Evolutionary conservation across 495 filamentous ascomycete genomes (phyloP).

Genomic region (Tetracladium setigerum): DNA sequence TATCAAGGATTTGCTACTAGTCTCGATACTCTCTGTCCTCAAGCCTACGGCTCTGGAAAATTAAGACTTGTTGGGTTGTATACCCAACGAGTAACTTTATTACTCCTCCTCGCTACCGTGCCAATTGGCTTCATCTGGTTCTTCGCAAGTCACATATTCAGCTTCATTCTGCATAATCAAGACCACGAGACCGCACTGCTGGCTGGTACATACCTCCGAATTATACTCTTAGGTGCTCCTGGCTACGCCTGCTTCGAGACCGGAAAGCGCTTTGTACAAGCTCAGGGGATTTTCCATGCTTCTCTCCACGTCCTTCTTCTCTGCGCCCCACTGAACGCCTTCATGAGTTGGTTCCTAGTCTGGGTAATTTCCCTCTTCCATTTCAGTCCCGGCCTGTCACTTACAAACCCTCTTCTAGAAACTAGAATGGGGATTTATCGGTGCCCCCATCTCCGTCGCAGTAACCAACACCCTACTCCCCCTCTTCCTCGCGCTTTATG

Average conservation of each 20-base stretch:
- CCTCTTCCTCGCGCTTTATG: slow-evolving; percentile 61
- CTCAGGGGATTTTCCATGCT: slow-evolving; percentile 59
- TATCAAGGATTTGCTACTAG: slow-evolving; percentile 61
- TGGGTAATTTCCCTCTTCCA: slow-evolving; percentile 41
- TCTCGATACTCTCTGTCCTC: slow-evolving; percentile 62
- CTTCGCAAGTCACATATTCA: slow-evolving; percentile 42
- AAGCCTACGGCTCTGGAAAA: slow-evolving; percentile 62
- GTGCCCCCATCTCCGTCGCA: slow-evolving; percentile 72
- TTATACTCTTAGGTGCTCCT: slow-evolving; percentile 54
- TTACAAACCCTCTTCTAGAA: no score
- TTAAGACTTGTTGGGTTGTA: slow-evolving; percentile 60
- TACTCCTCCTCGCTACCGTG: slow-evolving; percentile 50
- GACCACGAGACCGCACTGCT: slow-evolving; percentile 50
- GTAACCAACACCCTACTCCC: slow-evolving; percentile 72
- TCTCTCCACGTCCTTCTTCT: slow-evolving; percentile 56
- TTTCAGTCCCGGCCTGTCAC: no score
- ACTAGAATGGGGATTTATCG: slow-evolving; percentile 67
- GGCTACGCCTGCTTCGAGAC: slow-evolving; percentile 59
- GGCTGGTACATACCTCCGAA: slow-evolving; percentile 55
- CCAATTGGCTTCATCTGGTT: slow-evolving; percentile 54
- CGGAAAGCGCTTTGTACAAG: slow-evolving; percentile 62
- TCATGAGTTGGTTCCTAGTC: slow-evolving; percentile 59
- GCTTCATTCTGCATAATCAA: slow-evolving; percentile 46
- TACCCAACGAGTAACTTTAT: slow-evolving; percentile 55
- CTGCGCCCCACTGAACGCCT: slow-evolving; percentile 53